Percentiles rank a stretch among this genome's conserved stretches.
Conservation (phyloP, 2,329 filamentous ascomycete genomes). For the Plectosphaerella cucumerina region DNA sequence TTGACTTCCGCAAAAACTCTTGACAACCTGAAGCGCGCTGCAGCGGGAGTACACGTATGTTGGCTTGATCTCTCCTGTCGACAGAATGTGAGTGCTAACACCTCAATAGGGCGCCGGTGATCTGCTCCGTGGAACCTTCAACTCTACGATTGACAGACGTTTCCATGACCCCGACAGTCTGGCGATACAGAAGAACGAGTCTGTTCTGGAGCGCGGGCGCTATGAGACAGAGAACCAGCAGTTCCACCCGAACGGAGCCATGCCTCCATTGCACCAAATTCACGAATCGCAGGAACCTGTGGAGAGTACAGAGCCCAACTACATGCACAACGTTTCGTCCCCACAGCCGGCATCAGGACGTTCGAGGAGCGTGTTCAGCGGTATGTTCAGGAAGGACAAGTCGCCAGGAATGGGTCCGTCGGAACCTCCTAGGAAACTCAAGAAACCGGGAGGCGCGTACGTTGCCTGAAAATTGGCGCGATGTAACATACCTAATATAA, state of each 20-base stretch:
- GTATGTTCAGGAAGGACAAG: constrained; percentile 4
- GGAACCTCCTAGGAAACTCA: constrained; percentile 1
- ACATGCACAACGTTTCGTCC: not conserved
- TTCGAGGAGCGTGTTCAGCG: not conserved
- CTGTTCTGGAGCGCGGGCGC: constrained; percentile 8
- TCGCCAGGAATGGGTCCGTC: not conserved
- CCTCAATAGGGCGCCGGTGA: constrained; percentile 15
- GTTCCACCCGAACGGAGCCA: constrained; percentile 4
- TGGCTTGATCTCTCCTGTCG: not conserved
- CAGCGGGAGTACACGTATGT: constrained; percentile 11
- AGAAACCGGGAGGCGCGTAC: not conserved
- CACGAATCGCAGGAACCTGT: not conserved
- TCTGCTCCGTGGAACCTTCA: constrained; percentile 18
- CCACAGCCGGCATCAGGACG: not conserved
- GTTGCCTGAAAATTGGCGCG: not conserved
- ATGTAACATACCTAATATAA: not conserved
- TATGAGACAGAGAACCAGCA: constrained; percentile 9
- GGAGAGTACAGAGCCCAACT: not conserved
- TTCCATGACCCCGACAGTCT: constrained; percentile 5
- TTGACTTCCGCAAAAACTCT: constrained; percentile 1
- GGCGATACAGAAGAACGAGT: constrained; percentile 10
- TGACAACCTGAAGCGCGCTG: constrained; percentile 8
- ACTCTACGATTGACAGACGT: constrained; percentile 15
- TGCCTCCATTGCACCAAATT: not conserved
- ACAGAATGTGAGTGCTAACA: not conserved